Evolutionary conservation across 2,329 filamentous ascomycete genomes (phyloP).

Genomic region (Mariannaea sp.): DNA sequence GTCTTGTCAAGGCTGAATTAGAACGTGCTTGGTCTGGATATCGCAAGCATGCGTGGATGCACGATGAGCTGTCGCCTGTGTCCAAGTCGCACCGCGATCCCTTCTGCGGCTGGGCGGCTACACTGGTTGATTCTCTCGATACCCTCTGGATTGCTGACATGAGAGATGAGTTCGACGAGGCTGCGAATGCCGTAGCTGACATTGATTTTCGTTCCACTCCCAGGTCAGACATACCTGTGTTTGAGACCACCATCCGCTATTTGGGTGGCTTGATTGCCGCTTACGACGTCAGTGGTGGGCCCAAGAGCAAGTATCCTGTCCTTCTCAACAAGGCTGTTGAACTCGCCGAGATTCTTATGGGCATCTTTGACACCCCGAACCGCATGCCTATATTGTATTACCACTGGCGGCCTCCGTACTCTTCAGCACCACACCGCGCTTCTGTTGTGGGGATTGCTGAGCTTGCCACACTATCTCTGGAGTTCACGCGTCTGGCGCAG

Average conservation of each 20-base stretch:
- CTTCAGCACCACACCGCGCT: conserved; percentile 67
- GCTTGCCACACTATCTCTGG: conserved; percentile 79
- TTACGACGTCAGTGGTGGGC: conserved; percentile 79
- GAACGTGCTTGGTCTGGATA: conserved; percentile 83
- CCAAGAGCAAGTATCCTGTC: conserved; percentile 60
- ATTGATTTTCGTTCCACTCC: conserved; percentile 83
- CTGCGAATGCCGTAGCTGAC: conserved; percentile 67
- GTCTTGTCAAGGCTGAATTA: conserved; percentile 74
- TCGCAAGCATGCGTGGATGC: conserved; percentile 76
- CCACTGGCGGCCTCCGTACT: conserved; percentile 70
- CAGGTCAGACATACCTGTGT: conserved; percentile 77
- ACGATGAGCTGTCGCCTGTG: conserved; percentile 83
- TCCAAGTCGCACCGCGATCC: conserved; percentile 72
- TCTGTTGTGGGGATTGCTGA: conserved; percentile 67
- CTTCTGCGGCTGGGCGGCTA: conserved; percentile 91
- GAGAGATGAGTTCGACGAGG: conserved; percentile 78
- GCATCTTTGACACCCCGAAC: conserved; percentile 89
- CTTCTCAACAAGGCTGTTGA: conserved; percentile 79
- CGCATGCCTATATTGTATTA: conserved; percentile 88
- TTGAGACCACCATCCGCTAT: conserved; percentile 91
- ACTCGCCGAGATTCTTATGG: conserved; percentile 79
- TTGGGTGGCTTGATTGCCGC: conserved; percentile 84
- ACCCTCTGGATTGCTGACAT: conserved; percentile 88
- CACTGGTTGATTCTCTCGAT: conserved; percentile 80
- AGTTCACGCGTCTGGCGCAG: conserved; percentile 88